Percentiles rank a stretch among this genome's conserved stretches.
Conservation (phyloP, 176 grass and related monocot species). For the Saccharum officinarum region DNA sequence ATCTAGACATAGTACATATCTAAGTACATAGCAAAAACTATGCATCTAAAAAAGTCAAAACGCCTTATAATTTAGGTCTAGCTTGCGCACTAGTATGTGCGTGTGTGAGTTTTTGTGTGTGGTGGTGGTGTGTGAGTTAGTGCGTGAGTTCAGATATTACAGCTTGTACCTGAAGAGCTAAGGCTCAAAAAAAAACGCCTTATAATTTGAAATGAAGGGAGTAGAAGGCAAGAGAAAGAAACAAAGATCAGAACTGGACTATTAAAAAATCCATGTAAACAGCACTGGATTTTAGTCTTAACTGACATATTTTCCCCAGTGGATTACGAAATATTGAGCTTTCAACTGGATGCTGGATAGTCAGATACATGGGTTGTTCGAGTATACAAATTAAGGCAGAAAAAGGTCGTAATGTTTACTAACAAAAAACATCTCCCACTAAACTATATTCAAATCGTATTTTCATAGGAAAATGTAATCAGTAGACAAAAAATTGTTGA, state of each 20-base stretch:
- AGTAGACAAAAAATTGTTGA: neutral
- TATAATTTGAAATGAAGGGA: no score
- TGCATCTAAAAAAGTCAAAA: no score
- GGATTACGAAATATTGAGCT: conserved; percentile 4
- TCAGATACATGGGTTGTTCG: neutral
- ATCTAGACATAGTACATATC: no score
- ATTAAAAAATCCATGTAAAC: neutral
- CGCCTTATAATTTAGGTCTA: no score
- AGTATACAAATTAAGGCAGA: neutral
- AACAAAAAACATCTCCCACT: neutral
- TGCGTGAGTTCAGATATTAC: no score
- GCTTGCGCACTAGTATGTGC: no score
- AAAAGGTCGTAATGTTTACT: neutral
- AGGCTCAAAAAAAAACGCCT: no score
- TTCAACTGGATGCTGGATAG: conserved; percentile 5
- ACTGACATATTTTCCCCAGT: neutral
- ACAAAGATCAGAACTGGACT: neutral
- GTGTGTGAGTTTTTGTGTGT: no score
- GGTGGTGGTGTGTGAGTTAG: no score
- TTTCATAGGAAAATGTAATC: conserved; percentile 20
- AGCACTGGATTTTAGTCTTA: neutral
- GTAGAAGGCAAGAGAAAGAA: neutral
- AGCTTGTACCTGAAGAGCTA: no score
- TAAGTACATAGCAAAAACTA: no score
- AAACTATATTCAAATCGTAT: conserved; percentile 23